phyloP scores from a whole-genome alignment of 2,329 filamentous ascomycete species.

The Exophiala calicioides region DNA sequence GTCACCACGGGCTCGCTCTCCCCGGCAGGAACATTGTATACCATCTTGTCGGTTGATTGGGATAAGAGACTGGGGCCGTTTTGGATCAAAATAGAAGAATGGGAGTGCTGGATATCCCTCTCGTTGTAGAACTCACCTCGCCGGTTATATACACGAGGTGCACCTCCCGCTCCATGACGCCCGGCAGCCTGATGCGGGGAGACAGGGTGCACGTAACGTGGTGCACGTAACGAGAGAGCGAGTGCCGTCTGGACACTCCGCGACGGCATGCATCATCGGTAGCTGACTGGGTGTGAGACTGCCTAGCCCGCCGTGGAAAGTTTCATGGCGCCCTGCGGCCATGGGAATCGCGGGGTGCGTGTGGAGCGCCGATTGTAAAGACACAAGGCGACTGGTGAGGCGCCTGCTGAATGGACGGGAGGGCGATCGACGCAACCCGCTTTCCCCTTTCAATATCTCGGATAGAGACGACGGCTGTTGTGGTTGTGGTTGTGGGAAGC shows the following conservation, averaged over 20 bases:
- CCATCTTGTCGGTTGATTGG: slow-evolving; percentile 15
- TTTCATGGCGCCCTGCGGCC: background rate
- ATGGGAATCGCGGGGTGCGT: background rate
- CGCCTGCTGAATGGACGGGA: background rate
- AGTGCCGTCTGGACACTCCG: background rate
- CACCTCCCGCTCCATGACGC: background rate
- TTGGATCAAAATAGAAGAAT: too few relatives aligned
- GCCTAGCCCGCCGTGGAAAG: too few relatives aligned
- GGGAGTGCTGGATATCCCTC: too few relatives aligned
- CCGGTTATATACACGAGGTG: background rate
- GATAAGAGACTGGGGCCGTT: too few relatives aligned
- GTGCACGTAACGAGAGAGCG: slow-evolving; percentile 12
- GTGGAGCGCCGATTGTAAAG: background rate
- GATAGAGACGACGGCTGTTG: slow-evolving; percentile 4
- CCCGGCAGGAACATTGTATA: slow-evolving; percentile 33
- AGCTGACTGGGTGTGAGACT: too few relatives aligned
- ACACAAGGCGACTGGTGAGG: background rate
- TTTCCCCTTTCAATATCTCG: background rate
- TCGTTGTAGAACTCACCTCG: too few relatives aligned
- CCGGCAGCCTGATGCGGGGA: too few relatives aligned
- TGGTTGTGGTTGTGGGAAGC: background rate
- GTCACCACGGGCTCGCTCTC: slow-evolving; percentile 30
- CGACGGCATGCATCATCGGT: slow-evolving; percentile 8
- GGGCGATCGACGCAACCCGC: too few relatives aligned
- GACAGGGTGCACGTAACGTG: too few relatives aligned